phyloP scores from a whole-genome alignment of 768 basidiomycete species.

The Mycena metata region DNA sequence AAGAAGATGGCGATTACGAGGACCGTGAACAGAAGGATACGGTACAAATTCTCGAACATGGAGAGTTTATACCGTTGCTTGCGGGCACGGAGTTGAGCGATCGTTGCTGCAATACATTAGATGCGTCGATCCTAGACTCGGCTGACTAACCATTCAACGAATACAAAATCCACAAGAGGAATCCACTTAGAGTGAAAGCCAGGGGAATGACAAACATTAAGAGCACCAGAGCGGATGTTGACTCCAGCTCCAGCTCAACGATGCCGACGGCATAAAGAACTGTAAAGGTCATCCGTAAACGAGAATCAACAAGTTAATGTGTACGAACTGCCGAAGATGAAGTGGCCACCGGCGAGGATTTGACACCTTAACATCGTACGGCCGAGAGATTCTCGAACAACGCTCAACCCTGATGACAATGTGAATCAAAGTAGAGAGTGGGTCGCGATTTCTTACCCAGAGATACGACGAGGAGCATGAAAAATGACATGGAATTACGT shows the following conservation, averaged over 20 bases:
- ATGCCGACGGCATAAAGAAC: slow-evolving; percentile 96
- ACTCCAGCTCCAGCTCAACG: slow-evolving; percentile 92
- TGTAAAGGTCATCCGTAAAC: slow-evolving; percentile 44
- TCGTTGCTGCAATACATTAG: slow-evolving; percentile 72
- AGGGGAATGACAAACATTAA: slow-evolving; percentile 94
- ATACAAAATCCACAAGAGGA: slow-evolving; percentile 96
- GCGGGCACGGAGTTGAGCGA: slow-evolving; percentile 84
- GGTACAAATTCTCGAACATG: slow-evolving; percentile 91
- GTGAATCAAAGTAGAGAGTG: background rate
- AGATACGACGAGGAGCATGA: slow-evolving; percentile 92
- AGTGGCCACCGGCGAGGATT: slow-evolving; percentile 86
- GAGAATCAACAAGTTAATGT: background rate
- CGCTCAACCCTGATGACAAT: slow-evolving; percentile 64
- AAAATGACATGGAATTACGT: slow-evolving; percentile 94
- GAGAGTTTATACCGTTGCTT: slow-evolving; percentile 89
- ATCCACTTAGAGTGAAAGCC: slow-evolving; percentile 94
- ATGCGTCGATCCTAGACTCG: background rate
- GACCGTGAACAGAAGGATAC: slow-evolving; percentile 86
- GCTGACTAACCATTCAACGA: slow-evolving; percentile 80
- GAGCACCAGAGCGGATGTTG: slow-evolving; percentile 86
- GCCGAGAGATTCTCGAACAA: slow-evolving; percentile 91
- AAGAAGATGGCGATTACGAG: slow-evolving; percentile 91
- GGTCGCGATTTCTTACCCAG: slow-evolving; percentile 65
- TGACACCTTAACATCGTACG: slow-evolving; percentile 88
- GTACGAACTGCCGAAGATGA: slow-evolving; percentile 91